Conservation (phyloP, 192 early-diverging fungal species). For the Kickxella alabastrina region DNA sequence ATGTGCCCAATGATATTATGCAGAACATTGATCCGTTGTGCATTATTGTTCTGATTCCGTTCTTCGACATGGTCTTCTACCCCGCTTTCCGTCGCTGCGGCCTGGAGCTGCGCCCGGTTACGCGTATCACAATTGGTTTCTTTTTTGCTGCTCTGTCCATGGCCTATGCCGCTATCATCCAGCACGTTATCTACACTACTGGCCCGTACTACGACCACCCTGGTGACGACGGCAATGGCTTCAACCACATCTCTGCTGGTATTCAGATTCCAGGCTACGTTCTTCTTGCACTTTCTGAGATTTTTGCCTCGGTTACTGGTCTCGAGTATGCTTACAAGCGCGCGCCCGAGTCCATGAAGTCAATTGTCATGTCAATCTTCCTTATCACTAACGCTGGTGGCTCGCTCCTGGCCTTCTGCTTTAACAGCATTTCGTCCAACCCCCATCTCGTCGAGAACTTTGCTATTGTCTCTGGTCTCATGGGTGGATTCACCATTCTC, state of each 20-base stretch:
- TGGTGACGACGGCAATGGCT: slow-evolving; percentile 31
- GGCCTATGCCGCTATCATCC: slow-evolving; percentile 59
- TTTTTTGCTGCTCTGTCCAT: slow-evolving; percentile 53
- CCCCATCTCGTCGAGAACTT: slow-evolving; percentile 65
- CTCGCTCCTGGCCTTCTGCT: slow-evolving; percentile 56
- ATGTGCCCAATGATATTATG: slow-evolving; percentile 62
- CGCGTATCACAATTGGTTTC: slow-evolving; percentile 59
- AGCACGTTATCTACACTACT: slow-evolving; percentile 55
- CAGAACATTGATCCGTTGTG: slow-evolving; percentile 58
- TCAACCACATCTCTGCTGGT: slow-evolving; percentile 56
- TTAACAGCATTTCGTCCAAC: slow-evolving; percentile 53
- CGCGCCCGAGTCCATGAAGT: slow-evolving; percentile 61
- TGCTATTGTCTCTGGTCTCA: slow-evolving; percentile 52
- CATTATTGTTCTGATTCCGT: slow-evolving; percentile 56
- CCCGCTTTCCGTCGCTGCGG: slow-evolving; percentile 54
- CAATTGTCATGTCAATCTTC: slow-evolving; percentile 59
- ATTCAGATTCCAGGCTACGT: slow-evolving; percentile 58
- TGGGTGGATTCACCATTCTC: slow-evolving; percentile 44
- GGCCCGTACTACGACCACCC: slow-evolving; percentile 49
- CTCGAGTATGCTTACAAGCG: slow-evolving; percentile 64
- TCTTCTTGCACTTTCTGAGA: slow-evolving; percentile 57
- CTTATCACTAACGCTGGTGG: slow-evolving; percentile 58
- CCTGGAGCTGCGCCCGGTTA: slow-evolving; percentile 54
- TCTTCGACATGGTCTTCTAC: slow-evolving; percentile 56
- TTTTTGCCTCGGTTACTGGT: slow-evolving; percentile 63